Evolutionary conservation across 176 grass and related monocot species (phyloP), one percentile per base, ranked within the genome.

Genomic region (Dactylis glomerata): DNA sequence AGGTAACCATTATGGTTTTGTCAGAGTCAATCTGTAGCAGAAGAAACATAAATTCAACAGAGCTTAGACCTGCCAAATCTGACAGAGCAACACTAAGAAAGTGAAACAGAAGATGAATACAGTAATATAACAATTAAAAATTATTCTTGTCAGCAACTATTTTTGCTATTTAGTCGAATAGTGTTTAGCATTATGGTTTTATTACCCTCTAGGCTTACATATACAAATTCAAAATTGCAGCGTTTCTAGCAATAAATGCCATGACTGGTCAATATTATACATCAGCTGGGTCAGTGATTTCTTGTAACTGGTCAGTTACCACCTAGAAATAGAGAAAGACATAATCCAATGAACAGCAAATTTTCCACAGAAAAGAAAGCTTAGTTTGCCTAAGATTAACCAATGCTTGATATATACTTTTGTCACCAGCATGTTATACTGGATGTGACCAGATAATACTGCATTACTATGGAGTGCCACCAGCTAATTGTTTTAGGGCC

Each of bases 1-100:
- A 97, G 46, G 94, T 92, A 23, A 97, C 91, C 94, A 97, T 94
- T 88, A 97, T 86, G 20, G 94, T 90, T 89, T 97, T 97, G 64
- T 97, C 89, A 0, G 87, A 92, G 40, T 97, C 94, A 47, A 97
- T 97, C 68, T 71, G 38, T n/a, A 42, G 38, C 11, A 71, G 64
- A 34, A 20, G n/a, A 71, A 42, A n/a, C 38, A 71, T 44, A 44
- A 70, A 70, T 70, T 70, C 6, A 70, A 26, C 40, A 71, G 14
- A 64, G 38, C 12, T 71, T 71, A 70, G 67, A 26, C 41, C 36
- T 69, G 67, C 67, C 36, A 69, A 34, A 69, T 44, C 13, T 44
- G 12, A 71, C 5, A 71, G 68, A 26, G 59, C 57, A 61, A 31
- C 28, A 71, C 38, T 71, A 71, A 71, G 67, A 24, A 42, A 38